phyloP scores from a whole-genome alignment of 73 alveolate species.

The Loxodes magnus region DNA sequence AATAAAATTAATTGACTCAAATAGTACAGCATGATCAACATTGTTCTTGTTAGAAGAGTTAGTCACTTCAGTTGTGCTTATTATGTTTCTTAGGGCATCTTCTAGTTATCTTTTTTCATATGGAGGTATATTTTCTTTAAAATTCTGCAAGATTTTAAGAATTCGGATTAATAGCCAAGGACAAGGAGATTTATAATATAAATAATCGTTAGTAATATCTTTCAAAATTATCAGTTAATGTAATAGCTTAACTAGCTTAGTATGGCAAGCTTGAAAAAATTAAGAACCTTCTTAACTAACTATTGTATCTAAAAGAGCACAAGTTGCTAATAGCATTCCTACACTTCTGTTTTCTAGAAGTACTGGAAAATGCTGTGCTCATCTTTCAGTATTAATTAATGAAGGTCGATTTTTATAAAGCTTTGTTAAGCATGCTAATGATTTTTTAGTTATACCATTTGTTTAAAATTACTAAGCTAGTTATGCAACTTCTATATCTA shows the following conservation, averaged over 20 bases:
- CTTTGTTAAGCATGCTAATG: conserved; percentile 72
- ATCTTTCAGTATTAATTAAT: conserved; percentile 32
- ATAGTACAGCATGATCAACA: conserved; percentile 91
- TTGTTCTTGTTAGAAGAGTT: conserved; percentile 90
- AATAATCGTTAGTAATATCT: conserved; percentile 80
- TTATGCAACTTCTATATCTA: conserved; percentile 74
- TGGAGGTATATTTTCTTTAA: conserved; percentile 81
- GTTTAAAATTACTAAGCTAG: too few relatives aligned
- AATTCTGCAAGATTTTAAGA: conserved; percentile 69
- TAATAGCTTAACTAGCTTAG: conserved; percentile 58
- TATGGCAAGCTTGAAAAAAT: conserved; percentile 34
- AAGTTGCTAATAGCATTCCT: conserved; percentile 59
- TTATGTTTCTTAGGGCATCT: conserved; percentile 66
- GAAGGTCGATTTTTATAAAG: conserved; percentile 79
- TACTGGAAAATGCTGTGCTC: conserved; percentile 58
- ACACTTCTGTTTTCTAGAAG: conserved; percentile 48
- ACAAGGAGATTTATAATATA: conserved; percentile 85
- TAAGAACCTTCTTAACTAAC: conserved; percentile 64
- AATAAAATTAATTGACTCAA: conserved; percentile 86
- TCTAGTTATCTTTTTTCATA: conserved; percentile 43
- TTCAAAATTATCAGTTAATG: conserved; percentile 51
- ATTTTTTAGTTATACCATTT: conserved; percentile 88
- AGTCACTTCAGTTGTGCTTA: conserved; percentile 85
- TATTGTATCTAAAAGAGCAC: conserved; percentile 45
- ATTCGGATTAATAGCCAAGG: conserved; percentile 96